phyloP scores from a whole-genome alignment of 108 stramenopile genomes.

The Poteriospumella lacustris region DNA sequence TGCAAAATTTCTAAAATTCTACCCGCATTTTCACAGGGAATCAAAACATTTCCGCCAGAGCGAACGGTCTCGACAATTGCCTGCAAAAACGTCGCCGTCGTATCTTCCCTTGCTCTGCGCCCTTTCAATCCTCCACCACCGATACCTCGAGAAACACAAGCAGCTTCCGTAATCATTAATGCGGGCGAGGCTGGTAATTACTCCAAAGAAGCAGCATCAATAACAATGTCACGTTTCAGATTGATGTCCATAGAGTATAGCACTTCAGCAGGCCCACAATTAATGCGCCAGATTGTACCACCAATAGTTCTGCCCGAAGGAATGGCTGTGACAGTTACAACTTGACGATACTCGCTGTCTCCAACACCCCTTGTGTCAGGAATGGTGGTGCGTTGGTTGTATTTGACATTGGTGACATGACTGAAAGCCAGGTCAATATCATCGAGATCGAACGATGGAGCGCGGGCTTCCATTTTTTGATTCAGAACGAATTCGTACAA shows the following conservation, averaged over 20 bases:
- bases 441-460: neutral
- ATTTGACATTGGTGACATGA: constrained; percentile 14
- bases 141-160: neutral
- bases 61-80: neutral
- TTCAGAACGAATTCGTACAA: constrained; percentile 7
- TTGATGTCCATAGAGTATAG: constrained; percentile 27
- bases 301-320: constrained; percentile 23
- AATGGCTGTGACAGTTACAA: neutral
- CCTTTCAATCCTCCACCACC: neutral
- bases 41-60: constrained; percentile 24
- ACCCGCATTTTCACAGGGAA: constrained; percentile 15
- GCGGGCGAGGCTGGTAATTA: neutral
- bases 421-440: constrained; percentile 14
- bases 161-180: constrained; percentile 10
- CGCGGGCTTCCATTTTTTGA: neutral
- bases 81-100: neutral
- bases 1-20: constrained; percentile 17
- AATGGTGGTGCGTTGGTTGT: neutral
- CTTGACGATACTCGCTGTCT: neutral
- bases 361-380: too few species aligned
- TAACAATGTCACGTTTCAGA: neutral
- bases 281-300: constrained; percentile 12
- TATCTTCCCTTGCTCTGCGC: too few species aligned
- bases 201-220: constrained; percentile 15
- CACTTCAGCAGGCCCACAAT: constrained; percentile 11